Evolutionary conservation across 805 yeast genomes (phyloP), one percentile per base, ranked within the genome.

Genomic region (Spencermartinsiella europaea): DNA sequence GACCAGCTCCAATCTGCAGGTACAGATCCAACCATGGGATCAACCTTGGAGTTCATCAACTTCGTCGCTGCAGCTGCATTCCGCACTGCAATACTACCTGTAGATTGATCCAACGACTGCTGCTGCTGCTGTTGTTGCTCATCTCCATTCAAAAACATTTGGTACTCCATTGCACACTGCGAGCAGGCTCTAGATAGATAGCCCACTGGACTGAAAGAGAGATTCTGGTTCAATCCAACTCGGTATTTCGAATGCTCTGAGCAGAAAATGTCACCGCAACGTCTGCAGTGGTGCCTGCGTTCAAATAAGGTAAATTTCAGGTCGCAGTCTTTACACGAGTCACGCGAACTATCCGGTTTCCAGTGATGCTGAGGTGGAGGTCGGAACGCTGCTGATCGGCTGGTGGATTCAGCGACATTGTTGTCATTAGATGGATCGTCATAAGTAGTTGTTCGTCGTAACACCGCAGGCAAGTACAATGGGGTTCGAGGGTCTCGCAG

Each of bases 381-480:
- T n/a, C 17, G 21, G 7, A 16, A 17, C 21, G 21, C 7, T 37
- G 22, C 19, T 17, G 40, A 5, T 17, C 21, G 17, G n/a, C 19
- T 34, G 19, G 7, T 37, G 27, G 12, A 7, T 5, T n/a, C 5
- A 10, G 21, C 12, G n/a, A 10, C 27, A 37, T 12, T 22, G 10
- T 15, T 33, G 21, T 42, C 45, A 20, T 15, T 22, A 16, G 34
- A 8, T 12, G 5, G 14, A 14, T 28, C n/a, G 17, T 17, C 40
- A 31, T 38, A 38, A n/a, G 48, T 42, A 28, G 48, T 46, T 2
- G 71, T 70, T 36, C 75, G 74, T 54, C 86, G 75, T 44, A 90
- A 70, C 8, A 90, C 98, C 0, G 96, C 96, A 0, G 98, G 98
- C 0, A 85, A 73, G 59, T 88, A 90, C 70, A 90, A 70, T 7